Base-by-base conservation (phyloP, 352 stramenopile genomes). In the Phytopythium oedochilum region DNA sequence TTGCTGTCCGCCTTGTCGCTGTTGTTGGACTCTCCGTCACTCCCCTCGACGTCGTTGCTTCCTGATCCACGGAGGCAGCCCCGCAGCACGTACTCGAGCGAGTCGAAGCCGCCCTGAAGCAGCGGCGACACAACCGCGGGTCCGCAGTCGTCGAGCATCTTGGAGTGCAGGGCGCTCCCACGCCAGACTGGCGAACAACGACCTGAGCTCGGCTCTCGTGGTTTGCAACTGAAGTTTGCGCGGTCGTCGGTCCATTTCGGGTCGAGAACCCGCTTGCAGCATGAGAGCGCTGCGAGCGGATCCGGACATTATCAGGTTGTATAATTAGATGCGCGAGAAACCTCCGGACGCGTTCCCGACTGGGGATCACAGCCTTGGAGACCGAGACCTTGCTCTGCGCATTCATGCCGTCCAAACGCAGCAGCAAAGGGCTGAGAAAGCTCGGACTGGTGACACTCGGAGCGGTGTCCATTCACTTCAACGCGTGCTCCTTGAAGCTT, bases 381-480 rank as follows among this genome's bases (percentile, higher is more conserved):
- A 42, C 3, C 36, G 5, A 4, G 5, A 98, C 29, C 29, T 32
- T 32, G 29, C 5, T 32, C 29, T 32, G 29, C 5, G 29, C 29
- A 32, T n/a, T n/a, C n/a, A n/a, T n/a, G n/a, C n/a, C n/a, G n/a
- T n/a, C n/a, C n/a, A n/a, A n/a, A n/a, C n/a, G n/a, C n/a, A n/a
- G n/a, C n/a, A n/a, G n/a, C n/a, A n/a, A n/a, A n/a, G n/a, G n/a
- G n/a, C n/a, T n/a, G n/a, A n/a, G n/a, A n/a, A n/a, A n/a, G n/a
- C n/a, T n/a, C n/a, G n/a, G n/a, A n/a, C n/a, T n/a, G n/a, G n/a
- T n/a, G n/a, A n/a, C n/a, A n/a, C n/a, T n/a, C n/a, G n/a, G n/a
- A n/a, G n/a, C n/a, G n/a, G n/a, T n/a, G n/a, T n/a, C n/a, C n/a
- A n/a, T n/a, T n/a, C n/a, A n/a, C n/a, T n/a, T n/a, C n/a, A n/a